Conservation (phyloP, 306 rosid species). For the Argentina anserina region DNA sequence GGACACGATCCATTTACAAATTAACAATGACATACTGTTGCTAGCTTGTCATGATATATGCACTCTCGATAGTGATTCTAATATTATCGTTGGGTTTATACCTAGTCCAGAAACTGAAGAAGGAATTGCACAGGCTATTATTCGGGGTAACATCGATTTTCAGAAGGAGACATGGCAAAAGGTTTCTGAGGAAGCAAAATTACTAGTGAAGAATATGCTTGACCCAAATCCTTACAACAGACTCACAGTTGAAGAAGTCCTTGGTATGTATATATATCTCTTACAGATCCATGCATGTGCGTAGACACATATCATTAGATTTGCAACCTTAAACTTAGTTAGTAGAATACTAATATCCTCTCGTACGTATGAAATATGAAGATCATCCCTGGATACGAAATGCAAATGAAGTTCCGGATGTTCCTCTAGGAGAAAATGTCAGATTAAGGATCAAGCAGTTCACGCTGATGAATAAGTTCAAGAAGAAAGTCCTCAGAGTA, state of each 20-base stretch:
- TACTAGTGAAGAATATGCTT: constrained; percentile 69
- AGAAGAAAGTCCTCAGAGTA: constrained; percentile 91
- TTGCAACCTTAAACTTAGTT: neutral
- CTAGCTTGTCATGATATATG: neutral
- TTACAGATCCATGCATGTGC: neutral
- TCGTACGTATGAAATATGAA: constrained; percentile 24
- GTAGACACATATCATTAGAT: neutral
- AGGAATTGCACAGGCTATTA: constrained; percentile 88
- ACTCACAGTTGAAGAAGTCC: constrained; percentile 71
- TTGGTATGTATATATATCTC: constrained; percentile 50
- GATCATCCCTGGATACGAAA: constrained; percentile 81
- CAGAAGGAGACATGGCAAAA: constrained; percentile 88
- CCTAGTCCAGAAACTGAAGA: constrained; percentile 75
- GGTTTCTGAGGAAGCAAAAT: constrained; percentile 82
- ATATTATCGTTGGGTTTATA: constrained; percentile 25
- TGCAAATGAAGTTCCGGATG: constrained; percentile 44
- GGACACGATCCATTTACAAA: neutral
- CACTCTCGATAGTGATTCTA: neutral
- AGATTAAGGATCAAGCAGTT: constrained; percentile 82
- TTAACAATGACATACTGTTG: neutral
- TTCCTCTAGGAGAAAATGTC: constrained; percentile 78
- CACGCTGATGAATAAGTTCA: constrained; percentile 85
- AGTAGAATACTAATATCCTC: constrained; percentile 20
- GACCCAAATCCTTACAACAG: constrained; percentile 78
- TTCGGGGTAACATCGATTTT: constrained; percentile 59